Evolutionary conservation across 768 basidiomycete species (phyloP), one percentile per base, ranked within the genome.

Genomic region (Paxillus involutus): DNA sequence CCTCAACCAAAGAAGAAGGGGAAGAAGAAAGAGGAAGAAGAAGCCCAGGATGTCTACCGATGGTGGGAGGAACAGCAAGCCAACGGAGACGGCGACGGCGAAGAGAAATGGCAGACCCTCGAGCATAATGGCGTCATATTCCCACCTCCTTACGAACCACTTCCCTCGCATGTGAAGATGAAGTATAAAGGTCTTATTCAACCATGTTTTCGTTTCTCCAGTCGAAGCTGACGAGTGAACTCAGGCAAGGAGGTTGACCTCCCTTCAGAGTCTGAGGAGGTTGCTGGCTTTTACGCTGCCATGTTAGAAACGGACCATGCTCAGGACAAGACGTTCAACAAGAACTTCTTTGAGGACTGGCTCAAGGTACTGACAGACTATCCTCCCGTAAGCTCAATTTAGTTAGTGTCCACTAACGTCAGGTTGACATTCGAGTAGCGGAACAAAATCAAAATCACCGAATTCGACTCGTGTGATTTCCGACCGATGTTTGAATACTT

Each of bases 331-430:
- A 85, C 78, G 0, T 99, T 99, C 76, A 89, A 91, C 71, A 85
- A 86, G 69, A 98, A 99, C 71, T 99, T 99, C 72, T 99, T 98
- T 69, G 80, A 87, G 0, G 96, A 98, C 67, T 98, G 89, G 82
- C 77, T 83, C 56, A 80, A 73, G 10, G 78, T 96, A 17, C 70
- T 99, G 57, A 84, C 88, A 62, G 79, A 87, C 50, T 71, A 89
- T 68, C 94, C 95, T 60, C 90, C 95, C 16, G 94, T 95, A 66
- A 60, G 91, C 78, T 14, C 36, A 26, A 53, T 51, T 57, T 52
- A 30, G 44, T 53, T 29, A 26, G 48, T 12, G 36, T 30, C 24
- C 53, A 42, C 51, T n/a, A 48, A 57, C 43, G 19, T 45, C 43
- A 45, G 48, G 55, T 48, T 57, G 30, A 59, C 45, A 46, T 14